phyloP scores from a whole-genome alignment of 2,329 filamentous ascomycete species.

The Proliferodiscus dingleyae region DNA sequence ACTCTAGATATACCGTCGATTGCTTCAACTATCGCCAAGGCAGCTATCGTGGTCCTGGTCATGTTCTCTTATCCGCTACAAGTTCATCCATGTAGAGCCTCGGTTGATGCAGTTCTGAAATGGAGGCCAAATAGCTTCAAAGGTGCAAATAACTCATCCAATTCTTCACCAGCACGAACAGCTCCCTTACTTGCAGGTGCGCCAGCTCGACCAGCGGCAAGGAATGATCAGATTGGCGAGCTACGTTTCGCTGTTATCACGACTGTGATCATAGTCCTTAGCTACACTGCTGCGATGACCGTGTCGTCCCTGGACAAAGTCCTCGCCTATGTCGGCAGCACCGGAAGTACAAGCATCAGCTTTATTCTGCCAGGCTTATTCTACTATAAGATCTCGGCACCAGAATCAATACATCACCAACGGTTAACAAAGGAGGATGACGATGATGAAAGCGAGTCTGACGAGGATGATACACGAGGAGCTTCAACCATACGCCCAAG shows the following conservation, averaged over 20 bases:
- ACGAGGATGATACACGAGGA: constrained; percentile 50
- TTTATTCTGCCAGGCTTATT: constrained; percentile 96
- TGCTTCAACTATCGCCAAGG: constrained; percentile 86
- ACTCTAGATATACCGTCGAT: constrained; percentile 61
- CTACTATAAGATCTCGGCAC: constrained; percentile 96
- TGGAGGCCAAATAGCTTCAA: constrained; percentile 64
- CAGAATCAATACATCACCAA: constrained; percentile 81
- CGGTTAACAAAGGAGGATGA: constrained; percentile 87
- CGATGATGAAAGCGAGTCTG: constrained; percentile 57
- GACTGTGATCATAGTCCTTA: constrained; percentile 75
- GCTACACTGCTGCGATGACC: constrained; percentile 85
- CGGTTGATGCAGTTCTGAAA: constrained; percentile 85
- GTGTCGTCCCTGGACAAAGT: constrained; percentile 87
- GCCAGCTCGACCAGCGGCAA: constrained; percentile 43
- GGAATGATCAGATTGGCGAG: constrained; percentile 69
- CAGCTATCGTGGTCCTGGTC: constrained; percentile 91
- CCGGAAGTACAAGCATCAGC: constrained; percentile 89
- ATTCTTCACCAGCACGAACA: constrained; percentile 34
- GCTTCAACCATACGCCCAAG: constrained; percentile 2
- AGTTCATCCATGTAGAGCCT: constrained; percentile 93
- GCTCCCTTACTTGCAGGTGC: constrained; percentile 38
- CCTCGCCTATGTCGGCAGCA: constrained; percentile 90
- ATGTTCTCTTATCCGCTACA: constrained; percentile 96
- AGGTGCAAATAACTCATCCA: constrained; percentile 32
- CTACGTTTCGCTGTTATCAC: constrained; percentile 85